Evolutionary conservation across 441 rosid genomes (phyloP).

Genomic region (Populus hybrid): DNA sequence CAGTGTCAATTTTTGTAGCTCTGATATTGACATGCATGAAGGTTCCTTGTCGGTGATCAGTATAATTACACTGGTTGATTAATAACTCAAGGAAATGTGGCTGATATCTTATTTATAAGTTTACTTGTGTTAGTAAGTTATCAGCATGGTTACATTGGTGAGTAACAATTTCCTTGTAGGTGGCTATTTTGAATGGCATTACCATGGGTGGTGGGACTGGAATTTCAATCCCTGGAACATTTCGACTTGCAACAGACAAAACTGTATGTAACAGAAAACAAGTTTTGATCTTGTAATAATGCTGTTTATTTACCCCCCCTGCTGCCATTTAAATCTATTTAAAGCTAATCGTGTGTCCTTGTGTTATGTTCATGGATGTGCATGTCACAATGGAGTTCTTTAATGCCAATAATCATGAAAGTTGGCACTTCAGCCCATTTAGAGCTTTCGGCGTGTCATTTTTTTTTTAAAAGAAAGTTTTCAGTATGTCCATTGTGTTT

Average conservation of each 20-base stretch:
- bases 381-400: not conserved
- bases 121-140: not conserved
- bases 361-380: not conserved
- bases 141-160: not conserved
- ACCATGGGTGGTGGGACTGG: slow-evolving; percentile 98
- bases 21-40: not conserved
- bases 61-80: not conserved
- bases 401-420: not conserved
- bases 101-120: not conserved
- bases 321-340: not conserved
- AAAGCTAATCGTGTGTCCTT: not conserved
- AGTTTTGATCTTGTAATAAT: not conserved
- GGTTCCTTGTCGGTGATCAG: not conserved
- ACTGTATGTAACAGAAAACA: slow-evolving; percentile 48
- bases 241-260: slow-evolving; percentile 77
- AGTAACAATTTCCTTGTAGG: slow-evolving; percentile 41
- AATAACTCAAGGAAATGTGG: not conserved
- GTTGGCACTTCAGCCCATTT: not conserved
- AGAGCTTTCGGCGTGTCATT: not conserved
- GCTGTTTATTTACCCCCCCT: not conserved
- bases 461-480: no score
- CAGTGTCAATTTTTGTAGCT: not conserved
- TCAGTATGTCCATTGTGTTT: not conserved
- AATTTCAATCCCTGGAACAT: slow-evolving; percentile 91
- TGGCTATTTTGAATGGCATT: slow-evolving; percentile 78